Evolutionary conservation across 2,329 filamentous ascomycete species (phyloP), one percentile per base, ranked within the genome.

Genomic region (Xylariaceae sp.): DNA sequence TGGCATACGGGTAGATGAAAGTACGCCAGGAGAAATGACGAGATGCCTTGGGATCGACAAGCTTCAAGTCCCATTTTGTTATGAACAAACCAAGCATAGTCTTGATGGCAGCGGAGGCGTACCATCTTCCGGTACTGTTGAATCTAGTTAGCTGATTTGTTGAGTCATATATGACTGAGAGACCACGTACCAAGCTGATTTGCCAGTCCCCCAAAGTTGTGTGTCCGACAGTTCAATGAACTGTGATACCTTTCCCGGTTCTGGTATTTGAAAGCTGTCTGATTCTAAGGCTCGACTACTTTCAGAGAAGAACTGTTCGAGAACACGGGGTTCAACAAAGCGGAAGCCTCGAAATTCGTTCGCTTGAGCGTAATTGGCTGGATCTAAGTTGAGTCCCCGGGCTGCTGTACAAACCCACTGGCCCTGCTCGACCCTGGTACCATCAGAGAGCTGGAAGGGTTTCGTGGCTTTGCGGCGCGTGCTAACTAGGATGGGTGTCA

Each of bases 291-390:
- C 25, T 8, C 14, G 8, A 8, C 8, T 8, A 14, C 14, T 29
- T 12, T 34, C 16, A n/a, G 8, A 33, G n/a, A 45, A 17, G 22
- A 23, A 25, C 25, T 21, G 11, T 16, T 40, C 35, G 22, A 40
- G 35, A n/a, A 40, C 20, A 6, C 38, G 19, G 5, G 6, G 42
- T 29, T 22, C 5, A 2, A 41, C 44, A 10, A 49, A 52, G 4
- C 49, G 49, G 16, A 52, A 52, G 3, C 43, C 40, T n/a, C 44
- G 23, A 12, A 52, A 52, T 11, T 39, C 35, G 14, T 38, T 20
- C 3, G 21, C 20, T 19, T 22, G 6, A 3, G 44, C 14, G 16
- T 45, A 47, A 19, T 40, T 40, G 1, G 5, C 36, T 3, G 44
- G 40, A n/a, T 45, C 37, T 1, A 33, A 20, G 17, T 37, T 47